These are phyloP conservation scores for Beauveria varroae DNA, from an alignment of 2,329 filamentous ascomycete genomes.

Conservation along the genomic window DNA sequence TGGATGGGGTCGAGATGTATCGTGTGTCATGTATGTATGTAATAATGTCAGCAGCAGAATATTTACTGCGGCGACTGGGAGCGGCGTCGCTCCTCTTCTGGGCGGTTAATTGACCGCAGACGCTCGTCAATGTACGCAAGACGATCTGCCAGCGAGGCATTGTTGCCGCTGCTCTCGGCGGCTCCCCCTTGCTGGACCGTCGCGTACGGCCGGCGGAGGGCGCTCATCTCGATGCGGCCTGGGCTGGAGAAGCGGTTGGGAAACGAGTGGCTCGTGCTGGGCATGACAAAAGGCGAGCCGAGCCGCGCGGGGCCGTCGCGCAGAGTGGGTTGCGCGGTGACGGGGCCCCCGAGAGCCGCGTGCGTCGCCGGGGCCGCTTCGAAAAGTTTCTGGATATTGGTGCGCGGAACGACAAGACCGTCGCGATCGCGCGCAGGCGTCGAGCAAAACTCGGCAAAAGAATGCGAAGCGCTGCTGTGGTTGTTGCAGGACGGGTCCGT, in stretches of 20 bases:
- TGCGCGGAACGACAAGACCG: slow-evolving; percentile 33
- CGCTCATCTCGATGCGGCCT: slow-evolving; percentile 35
- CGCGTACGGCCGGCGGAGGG: slow-evolving; percentile 45
- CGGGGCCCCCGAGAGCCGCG: slow-evolving; percentile 13
- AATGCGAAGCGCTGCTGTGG: slow-evolving; percentile 13
- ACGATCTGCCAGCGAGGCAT: slow-evolving; percentile 39
- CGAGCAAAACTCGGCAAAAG: slow-evolving; percentile 27
- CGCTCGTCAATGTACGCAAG: slow-evolving; percentile 53
- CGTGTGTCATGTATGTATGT: neutral
- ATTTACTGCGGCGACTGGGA: slow-evolving; percentile 42
- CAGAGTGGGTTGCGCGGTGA: slow-evolving; percentile 18
- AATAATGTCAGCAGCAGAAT: neutral
- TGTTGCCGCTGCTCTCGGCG: slow-evolving; percentile 21
- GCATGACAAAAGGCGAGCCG: slow-evolving; percentile 50
- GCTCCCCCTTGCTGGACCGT: slow-evolving; percentile 42
- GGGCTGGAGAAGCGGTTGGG: slow-evolving; percentile 49
- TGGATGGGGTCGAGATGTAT: neutral
- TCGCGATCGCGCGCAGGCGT: slow-evolving; percentile 26
- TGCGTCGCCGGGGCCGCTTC: slow-evolving; percentile 20
- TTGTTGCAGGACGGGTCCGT: slow-evolving; percentile 32
- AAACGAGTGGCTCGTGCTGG: slow-evolving; percentile 49
- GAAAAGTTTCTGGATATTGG: slow-evolving; percentile 35
- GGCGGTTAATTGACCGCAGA: slow-evolving; percentile 45
- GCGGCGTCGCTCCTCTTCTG: slow-evolving; percentile 31
- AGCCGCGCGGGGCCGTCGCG: slow-evolving; percentile 35